Percentiles rank a stretch among this genome's conserved stretches.
Evolutionary conservation across 805 yeast genomes (phyloP).

Genomic region (Candida koratica): DNA sequence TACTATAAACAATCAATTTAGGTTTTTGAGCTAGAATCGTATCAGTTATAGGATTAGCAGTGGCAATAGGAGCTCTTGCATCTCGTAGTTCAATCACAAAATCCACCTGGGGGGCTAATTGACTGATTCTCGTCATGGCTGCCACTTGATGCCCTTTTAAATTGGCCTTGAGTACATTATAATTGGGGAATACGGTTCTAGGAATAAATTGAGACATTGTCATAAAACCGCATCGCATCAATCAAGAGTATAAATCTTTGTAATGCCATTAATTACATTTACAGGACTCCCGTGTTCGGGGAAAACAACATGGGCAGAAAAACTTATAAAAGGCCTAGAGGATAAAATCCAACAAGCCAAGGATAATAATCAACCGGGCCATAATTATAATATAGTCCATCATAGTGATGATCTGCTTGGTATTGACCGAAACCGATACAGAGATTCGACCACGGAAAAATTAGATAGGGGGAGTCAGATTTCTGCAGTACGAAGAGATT

Average conservation of each 20-base stretch:
- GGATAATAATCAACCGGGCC: slow-evolving; percentile 43
- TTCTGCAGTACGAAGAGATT: slow-evolving; percentile 81
- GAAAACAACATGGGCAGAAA: slow-evolving; percentile 68
- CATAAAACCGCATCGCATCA: neutral
- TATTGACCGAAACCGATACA: slow-evolving; percentile 62
- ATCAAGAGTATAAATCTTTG: neutral
- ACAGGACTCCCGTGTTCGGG: slow-evolving; percentile 88
- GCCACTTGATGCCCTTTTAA: slow-evolving; percentile 89
- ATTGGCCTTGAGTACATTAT: slow-evolving; percentile 65
- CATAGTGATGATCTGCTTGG: slow-evolving; percentile 80
- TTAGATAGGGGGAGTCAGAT: slow-evolving; percentile 79
- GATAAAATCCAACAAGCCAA: slow-evolving; percentile 38
- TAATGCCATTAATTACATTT: slow-evolving; percentile 80
- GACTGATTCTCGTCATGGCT: slow-evolving; percentile 65
- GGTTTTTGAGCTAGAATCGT: slow-evolving; percentile 52
- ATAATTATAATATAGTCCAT: slow-evolving; percentile 56
- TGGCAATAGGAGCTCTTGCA: slow-evolving; percentile 81
- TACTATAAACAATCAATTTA: slow-evolving; percentile 70
- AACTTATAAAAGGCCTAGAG: slow-evolving; percentile 48
- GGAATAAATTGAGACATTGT: slow-evolving; percentile 49
- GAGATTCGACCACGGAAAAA: slow-evolving; percentile 73
- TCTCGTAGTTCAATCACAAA: slow-evolving; percentile 83
- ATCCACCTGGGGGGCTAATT: slow-evolving; percentile 75
- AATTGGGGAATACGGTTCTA: slow-evolving; percentile 66
- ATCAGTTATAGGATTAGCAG: slow-evolving; percentile 77